Percentiles rank a stretch among this genome's conserved stretches.
phyloP scores from a whole-genome alignment of 2,329 filamentous ascomycete genomes.

The Aspergillus sergii region DNA sequence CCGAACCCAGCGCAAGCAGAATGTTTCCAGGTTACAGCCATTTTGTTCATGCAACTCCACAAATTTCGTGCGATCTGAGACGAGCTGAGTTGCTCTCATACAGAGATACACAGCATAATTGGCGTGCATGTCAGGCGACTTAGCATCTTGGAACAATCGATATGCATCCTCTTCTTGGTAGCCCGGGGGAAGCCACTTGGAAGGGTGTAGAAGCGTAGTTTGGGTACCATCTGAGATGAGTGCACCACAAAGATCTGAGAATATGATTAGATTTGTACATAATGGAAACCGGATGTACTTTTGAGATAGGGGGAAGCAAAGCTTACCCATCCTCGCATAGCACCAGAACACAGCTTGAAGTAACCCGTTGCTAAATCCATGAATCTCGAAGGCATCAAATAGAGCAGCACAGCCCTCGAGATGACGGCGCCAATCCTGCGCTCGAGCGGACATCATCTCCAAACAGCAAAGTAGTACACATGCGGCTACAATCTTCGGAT shows the following conservation, averaged over 20 bases:
- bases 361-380: constrained; percentile 55
- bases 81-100: constrained; percentile 55
- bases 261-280: constrained; percentile 7
- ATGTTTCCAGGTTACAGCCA: constrained; percentile 45
- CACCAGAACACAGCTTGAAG: constrained; percentile 61
- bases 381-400: constrained; percentile 54
- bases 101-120: constrained; percentile 63
- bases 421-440: constrained; percentile 58
- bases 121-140: constrained; percentile 58
- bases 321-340: constrained; percentile 58
- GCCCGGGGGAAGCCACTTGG: constrained; percentile 52
- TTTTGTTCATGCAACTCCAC: constrained; percentile 52
- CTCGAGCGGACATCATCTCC: constrained; percentile 55
- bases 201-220: constrained; percentile 52
- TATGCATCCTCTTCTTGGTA: constrained; percentile 40
- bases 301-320: background rate
- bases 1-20: constrained; percentile 49
- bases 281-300: background rate
- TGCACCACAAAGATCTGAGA: constrained; percentile 55
- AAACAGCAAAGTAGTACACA: constrained; percentile 58
- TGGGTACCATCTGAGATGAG: constrained; percentile 57
- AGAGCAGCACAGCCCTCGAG: constrained; percentile 59
- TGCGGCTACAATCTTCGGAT: constrained; percentile 54
- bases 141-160: constrained; percentile 39
- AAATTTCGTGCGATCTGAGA: constrained; percentile 53